These are phyloP conservation scores for Sanghuangporus baumii DNA, from an alignment of 1,284 basidiomycete genomes.

Conservation along the genomic window DNA sequence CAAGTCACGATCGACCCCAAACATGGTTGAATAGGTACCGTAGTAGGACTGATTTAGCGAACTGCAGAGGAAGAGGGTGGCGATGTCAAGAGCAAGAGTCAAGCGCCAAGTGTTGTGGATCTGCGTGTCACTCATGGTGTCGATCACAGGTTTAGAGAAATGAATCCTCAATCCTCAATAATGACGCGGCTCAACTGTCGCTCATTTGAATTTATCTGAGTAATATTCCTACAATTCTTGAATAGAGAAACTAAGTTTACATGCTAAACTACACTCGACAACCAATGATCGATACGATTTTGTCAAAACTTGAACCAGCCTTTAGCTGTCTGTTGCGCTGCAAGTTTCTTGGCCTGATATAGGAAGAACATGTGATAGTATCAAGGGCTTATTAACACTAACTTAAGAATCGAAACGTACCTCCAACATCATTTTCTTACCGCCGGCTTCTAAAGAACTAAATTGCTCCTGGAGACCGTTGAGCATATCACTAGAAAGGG, in stretches of 20 bases:
- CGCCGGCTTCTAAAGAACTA: constrained; percentile 56
- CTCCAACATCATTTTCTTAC: constrained; percentile 58
- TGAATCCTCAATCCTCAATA: too few species aligned
- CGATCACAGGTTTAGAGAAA: too few species aligned
- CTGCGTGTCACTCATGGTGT: neutral
- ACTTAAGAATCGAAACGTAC: constrained; percentile 29
- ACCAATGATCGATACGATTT: too few species aligned
- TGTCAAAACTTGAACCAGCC: constrained; percentile 47
- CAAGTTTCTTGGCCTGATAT: constrained; percentile 52
- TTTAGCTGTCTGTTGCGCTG: constrained; percentile 54
- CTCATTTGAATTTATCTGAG: too few species aligned
- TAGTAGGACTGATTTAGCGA: neutral
- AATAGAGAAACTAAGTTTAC: too few species aligned
- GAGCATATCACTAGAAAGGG: constrained; percentile 44
- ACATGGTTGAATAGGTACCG: neutral
- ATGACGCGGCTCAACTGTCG: too few species aligned
- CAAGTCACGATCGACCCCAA: constrained; percentile 34
- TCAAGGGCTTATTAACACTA: neutral
- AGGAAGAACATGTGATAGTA: neutral
- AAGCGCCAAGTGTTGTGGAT: neutral
- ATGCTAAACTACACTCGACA: too few species aligned
- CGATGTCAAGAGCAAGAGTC: neutral
- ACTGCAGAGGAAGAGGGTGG: neutral
- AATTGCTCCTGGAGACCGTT: constrained; percentile 56
- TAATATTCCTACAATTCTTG: neutral